These are phyloP conservation scores for Gossypium arboreum DNA, from an alignment of 345 rosid genomes.

Conservation along the genomic window DNA sequence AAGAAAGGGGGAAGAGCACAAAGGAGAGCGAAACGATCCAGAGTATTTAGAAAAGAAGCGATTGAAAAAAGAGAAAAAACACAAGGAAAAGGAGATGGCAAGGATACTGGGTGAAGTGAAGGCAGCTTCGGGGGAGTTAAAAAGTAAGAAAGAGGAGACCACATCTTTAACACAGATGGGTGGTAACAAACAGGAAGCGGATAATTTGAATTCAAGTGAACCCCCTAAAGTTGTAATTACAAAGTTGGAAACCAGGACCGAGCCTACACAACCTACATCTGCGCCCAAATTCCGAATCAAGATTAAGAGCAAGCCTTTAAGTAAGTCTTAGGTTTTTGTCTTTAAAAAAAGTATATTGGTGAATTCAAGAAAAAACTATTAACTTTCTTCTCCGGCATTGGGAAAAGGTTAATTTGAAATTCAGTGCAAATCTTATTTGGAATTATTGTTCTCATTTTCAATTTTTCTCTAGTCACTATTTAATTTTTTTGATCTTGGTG, in stretches of 20 bases:
- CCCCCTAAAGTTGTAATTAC: constrained; percentile 25
- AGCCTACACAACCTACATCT: constrained; percentile 41
- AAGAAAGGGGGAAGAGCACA: constrained; percentile 49
- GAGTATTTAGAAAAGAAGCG: constrained; percentile 71
- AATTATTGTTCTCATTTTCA: too few species aligned
- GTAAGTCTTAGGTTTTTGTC: constrained; percentile 18
- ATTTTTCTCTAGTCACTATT: too few species aligned
- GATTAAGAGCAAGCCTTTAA: constrained; percentile 59
- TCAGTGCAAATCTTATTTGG: too few species aligned
- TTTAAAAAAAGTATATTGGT: not conserved
- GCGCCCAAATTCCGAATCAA: constrained; percentile 64
- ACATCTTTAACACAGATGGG: constrained; percentile 25
- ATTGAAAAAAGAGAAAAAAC: constrained; percentile 79
- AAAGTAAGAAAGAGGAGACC: constrained; percentile 25
- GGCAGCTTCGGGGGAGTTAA: constrained; percentile 26
- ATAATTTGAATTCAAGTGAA: constrained; percentile 36
- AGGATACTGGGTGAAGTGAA: constrained; percentile 47
- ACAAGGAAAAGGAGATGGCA: constrained; percentile 62
- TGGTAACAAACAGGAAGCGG: constrained; percentile 23
- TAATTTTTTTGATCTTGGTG: too few species aligned
- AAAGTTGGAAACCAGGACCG: constrained; percentile 44
- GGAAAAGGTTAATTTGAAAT: too few species aligned
- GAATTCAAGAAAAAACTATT: too few species aligned
- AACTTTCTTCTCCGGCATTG: too few species aligned
- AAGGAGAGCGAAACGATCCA: constrained; percentile 38